phyloP scores from a whole-genome alignment of 2,329 filamentous ascomycete genomes.

The Arthrobotrys sinensis region DNA sequence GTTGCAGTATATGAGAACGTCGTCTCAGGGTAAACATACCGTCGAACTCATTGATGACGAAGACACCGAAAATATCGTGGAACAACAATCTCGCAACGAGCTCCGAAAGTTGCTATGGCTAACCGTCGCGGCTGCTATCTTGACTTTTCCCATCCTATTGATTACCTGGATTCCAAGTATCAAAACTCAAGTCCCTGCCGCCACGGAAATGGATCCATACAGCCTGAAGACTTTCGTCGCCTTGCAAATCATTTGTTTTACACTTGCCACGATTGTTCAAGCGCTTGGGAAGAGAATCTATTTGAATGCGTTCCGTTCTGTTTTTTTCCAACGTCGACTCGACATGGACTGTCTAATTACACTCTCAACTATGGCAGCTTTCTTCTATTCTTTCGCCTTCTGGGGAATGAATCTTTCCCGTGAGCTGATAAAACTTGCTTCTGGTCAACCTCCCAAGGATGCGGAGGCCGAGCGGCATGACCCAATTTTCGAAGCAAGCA shows the following conservation, averaged over 20 bases:
- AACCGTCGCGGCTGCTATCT: slow-evolving; percentile 71
- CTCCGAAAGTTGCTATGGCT: slow-evolving; percentile 60
- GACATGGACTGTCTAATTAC: slow-evolving; percentile 80
- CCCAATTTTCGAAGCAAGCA: slow-evolving; percentile 76
- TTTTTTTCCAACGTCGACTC: slow-evolving; percentile 74
- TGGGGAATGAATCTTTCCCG: slow-evolving; percentile 68
- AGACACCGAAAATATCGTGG: slow-evolving; percentile 30
- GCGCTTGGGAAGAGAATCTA: slow-evolving; percentile 70
- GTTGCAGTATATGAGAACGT: slow-evolving; percentile 47
- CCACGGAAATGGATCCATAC: slow-evolving; percentile 22
- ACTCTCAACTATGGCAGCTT: slow-evolving; percentile 78
- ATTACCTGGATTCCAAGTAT: slow-evolving; percentile 75
- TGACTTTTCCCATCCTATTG: slow-evolving; percentile 78
- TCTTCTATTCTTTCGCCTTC: slow-evolving; percentile 75
- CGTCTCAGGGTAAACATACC: slow-evolving; percentile 7
- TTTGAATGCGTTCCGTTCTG: slow-evolving; percentile 72
- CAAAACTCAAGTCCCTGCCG: slow-evolving; percentile 31
- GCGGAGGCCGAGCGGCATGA: slow-evolving; percentile 63
- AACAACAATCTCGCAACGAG: slow-evolving; percentile 14
- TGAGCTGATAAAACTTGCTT: slow-evolving; percentile 65
- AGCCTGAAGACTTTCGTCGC: slow-evolving; percentile 45
- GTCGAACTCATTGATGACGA: slow-evolving; percentile 33
- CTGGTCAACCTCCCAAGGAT: slow-evolving; percentile 65
- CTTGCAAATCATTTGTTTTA: slow-evolving; percentile 67
- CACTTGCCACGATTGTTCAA: slow-evolving; percentile 72